Percentiles rank a stretch among this genome's conserved stretches.
Conservation (phyloP, 2,329 filamentous ascomycete genomes). For the Fusarium lyarnte region DNA sequence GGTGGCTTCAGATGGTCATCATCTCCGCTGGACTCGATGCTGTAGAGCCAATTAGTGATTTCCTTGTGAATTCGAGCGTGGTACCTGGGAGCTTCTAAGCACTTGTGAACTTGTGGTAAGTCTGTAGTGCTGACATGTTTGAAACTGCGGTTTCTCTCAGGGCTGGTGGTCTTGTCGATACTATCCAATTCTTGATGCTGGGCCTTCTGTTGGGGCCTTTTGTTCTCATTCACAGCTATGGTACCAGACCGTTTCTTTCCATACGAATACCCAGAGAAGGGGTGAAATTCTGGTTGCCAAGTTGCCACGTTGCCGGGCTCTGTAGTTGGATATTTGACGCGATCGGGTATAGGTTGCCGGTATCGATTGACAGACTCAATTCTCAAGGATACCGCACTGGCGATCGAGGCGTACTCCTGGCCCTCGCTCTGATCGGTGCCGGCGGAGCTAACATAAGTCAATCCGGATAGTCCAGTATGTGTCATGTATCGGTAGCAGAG, state of each 20-base stretch:
- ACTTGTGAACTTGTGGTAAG: neutral
- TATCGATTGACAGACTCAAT: constrained; percentile 11
- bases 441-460: constrained; percentile 39
- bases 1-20: neutral
- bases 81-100: neutral
- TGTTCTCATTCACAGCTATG: neutral
- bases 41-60: constrained; percentile 11
- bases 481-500: constrained; percentile 42
- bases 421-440: neutral
- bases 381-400: constrained; percentile 33
- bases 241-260: constrained; percentile 17
- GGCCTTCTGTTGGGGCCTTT: neutral
- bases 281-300: constrained; percentile 5
- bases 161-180: neutral
- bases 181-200: neutral
- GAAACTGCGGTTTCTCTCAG: neutral
- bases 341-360: constrained; percentile 5
- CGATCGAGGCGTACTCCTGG: constrained; percentile 31
- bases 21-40: neutral
- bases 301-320: neutral
- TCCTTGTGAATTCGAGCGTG: neutral
- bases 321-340: constrained; percentile 11
- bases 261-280: constrained; percentile 33
- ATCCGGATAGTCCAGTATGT: constrained; percentile 38
- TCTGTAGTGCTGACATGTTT: neutral